These are phyloP conservation scores for Tanacetum coccineum DNA, from an alignment of 129 eudicot genomes.

Conservation along the genomic window DNA sequence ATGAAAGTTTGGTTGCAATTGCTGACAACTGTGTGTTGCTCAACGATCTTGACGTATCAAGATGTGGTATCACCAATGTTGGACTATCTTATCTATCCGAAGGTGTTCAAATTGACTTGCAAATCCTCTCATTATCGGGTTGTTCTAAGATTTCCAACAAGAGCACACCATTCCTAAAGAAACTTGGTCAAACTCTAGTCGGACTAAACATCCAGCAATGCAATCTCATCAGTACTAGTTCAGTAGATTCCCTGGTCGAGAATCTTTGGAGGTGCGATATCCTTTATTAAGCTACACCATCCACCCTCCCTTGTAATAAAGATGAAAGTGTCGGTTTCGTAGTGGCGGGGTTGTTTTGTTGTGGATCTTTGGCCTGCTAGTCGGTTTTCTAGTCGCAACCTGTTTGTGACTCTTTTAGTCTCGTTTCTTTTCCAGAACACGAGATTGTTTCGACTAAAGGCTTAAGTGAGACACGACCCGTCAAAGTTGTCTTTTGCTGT, in stretches of 20 bases:
- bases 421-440: conserved; percentile 23
- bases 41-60: conserved; percentile 76
- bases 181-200: conserved; percentile 59
- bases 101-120: conserved; percentile 49
- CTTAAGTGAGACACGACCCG: conserved; percentile 39
- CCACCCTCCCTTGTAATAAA: conserved; percentile 2
- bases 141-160: conserved; percentile 72
- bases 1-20: conserved; percentile 56
- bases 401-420: conserved; percentile 44
- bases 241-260: conserved; percentile 57
- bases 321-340: conserved; percentile 11
- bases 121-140: conserved; percentile 78
- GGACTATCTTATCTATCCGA: conserved; percentile 60
- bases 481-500: conserved; percentile 15
- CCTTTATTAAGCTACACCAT: conserved; percentile 37
- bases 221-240: conserved; percentile 61
- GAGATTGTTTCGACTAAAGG: conserved; percentile 33
- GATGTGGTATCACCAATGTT: conserved; percentile 62
- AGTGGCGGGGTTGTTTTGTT: conserved; percentile 45
- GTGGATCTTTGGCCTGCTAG: conserved; percentile 36
- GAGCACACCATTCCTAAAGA: conserved; percentile 48
- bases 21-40: conserved; percentile 58
- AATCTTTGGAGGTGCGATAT: conserved; percentile 87
- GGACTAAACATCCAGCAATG: conserved; percentile 86
- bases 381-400: conserved; percentile 42